Conservation (phyloP, 1,284 basidiomycete species). For the Schizophyllum amplum region DNA sequence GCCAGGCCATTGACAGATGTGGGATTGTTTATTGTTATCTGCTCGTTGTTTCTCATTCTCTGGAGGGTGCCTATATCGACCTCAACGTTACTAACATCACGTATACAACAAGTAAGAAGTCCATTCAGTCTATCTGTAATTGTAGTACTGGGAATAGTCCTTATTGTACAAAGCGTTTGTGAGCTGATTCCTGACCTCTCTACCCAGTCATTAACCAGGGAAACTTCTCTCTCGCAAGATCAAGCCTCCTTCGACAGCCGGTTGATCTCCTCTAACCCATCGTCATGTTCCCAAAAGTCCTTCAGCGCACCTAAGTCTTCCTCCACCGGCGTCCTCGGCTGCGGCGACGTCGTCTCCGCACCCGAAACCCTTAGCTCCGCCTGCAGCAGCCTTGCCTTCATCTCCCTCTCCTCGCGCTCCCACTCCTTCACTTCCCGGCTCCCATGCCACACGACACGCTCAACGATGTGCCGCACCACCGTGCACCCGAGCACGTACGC, state of each 20-base stretch:
- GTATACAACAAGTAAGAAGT: too few relatives aligned
- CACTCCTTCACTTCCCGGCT: constrained; percentile 54
- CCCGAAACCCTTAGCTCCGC: constrained; percentile 18
- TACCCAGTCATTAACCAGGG: too few relatives aligned
- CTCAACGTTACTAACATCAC: too few relatives aligned
- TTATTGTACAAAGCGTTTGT: neutral
- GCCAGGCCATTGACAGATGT: too few relatives aligned
- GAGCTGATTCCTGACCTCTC: too few relatives aligned
- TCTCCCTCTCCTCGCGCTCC: constrained; percentile 47
- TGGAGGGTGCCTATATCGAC: too few relatives aligned
- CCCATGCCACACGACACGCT: constrained; percentile 67
- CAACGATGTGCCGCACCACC: constrained; percentile 63
- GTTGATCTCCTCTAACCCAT: constrained; percentile 57
- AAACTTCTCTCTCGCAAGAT: too few relatives aligned
- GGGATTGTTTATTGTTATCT: too few relatives aligned
- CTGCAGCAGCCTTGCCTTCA: constrained; percentile 58
- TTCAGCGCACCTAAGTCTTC: constrained; percentile 15
- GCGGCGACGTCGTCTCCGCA: constrained; percentile 8
- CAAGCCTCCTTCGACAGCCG: constrained; percentile 53
- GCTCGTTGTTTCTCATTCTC: too few relatives aligned
- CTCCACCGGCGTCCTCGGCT: constrained; percentile 5
- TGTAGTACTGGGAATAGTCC: neutral
- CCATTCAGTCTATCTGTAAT: neutral
- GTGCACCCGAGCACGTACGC: constrained; percentile 64
- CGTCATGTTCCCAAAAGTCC: constrained; percentile 58